Evolutionary conservation across 192 early-diverging fungal genomes (phyloP).

Genomic region (Backusella liffmaniae): DNA sequence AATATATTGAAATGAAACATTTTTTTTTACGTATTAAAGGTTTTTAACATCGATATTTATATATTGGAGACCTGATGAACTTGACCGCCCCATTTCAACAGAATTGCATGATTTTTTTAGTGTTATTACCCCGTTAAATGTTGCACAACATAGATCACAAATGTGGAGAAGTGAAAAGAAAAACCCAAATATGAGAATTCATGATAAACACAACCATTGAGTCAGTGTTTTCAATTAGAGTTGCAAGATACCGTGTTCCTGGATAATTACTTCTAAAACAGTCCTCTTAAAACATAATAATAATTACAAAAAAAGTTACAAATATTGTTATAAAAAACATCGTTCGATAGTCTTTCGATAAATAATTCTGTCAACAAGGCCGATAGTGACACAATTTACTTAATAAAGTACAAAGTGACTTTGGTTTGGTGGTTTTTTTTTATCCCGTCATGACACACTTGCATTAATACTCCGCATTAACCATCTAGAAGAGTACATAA

Average conservation of each 20-base stretch:
- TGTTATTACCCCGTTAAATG: background rate
- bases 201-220: background rate
- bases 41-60: background rate
- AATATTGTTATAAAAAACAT: background rate
- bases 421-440: background rate
- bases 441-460: background rate
- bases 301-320: background rate
- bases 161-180: background rate
- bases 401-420: background rate
- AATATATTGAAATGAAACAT: conserved; percentile 2
- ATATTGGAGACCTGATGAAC: background rate
- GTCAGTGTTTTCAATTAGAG: background rate
- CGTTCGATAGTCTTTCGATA: background rate
- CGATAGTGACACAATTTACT: conserved; percentile 4
- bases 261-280: background rate
- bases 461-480: background rate
- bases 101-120: background rate
- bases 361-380: background rate
- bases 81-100: background rate
- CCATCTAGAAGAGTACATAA: background rate
- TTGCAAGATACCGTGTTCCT: background rate
- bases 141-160: background rate
- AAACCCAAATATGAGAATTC: background rate
- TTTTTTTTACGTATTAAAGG: background rate
- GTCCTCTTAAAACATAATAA: background rate